Base-by-base conservation (phyloP, 768 basidiomycete species). In the Russula sp. region DNA sequence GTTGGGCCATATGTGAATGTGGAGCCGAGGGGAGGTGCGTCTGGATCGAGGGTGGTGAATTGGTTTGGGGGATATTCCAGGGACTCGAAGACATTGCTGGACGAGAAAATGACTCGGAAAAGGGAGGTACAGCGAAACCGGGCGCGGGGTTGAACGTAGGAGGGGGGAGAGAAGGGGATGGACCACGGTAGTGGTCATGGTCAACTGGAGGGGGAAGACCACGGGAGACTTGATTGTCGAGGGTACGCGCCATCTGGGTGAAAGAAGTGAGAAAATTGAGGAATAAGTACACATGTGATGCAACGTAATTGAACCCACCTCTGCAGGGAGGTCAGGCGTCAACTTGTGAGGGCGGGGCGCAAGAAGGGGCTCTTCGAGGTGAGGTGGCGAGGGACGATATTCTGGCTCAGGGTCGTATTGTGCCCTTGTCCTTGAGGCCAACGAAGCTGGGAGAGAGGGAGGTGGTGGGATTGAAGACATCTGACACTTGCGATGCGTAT, bases 281-380 rank as follows among this genome's bases (percentile, higher is more conserved):
- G 61, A 56, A 50, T 63, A 63, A 64, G 63, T 18, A 29, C 52
- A 38, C 63, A 52, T 54, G 43, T 18, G 22, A 62, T 36, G 34
- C 52, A 45, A 60, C 42, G 54, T 59, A 9, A 34, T n/a, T 35
- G 58, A n/a, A 77, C 81, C 70, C 69, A 86, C 87, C 68, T 86
- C 85, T 36, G 80, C 78, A 20, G 86, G 83, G 0, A 88, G 70
- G 63, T 76, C 77, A 10, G 83, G 83, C 66, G 85, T 82, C 13
- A 85, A 59, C 42, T 82, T 79, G 66, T 86, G 83, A 0, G 88
- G 86, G 11, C 83, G 77, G 5, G 88, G 88, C 0, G 88, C 88
- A 2, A 79, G 79, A 20, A 88, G 72, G 4, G 86, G 77, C 62
- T 82, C 68, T 65, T 78, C 78, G 61, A 78, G 82, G 64, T 84